Evolutionary conservation across 129 eudicot species (phyloP).

Genomic region (Lactuca saligna): DNA sequence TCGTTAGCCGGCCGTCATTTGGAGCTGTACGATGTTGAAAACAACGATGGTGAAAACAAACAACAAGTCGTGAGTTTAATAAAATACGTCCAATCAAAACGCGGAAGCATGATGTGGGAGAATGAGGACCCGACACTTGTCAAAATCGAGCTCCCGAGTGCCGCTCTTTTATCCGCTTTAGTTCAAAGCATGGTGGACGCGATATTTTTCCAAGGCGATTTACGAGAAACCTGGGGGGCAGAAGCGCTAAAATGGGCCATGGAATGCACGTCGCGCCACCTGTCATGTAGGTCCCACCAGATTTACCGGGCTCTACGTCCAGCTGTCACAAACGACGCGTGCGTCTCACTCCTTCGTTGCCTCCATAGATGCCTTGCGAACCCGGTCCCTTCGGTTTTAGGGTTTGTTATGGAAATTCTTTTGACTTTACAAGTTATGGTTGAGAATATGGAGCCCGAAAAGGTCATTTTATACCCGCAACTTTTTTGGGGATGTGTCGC

Average conservation of each 20-base stretch:
- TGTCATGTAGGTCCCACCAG: slow-evolving; percentile 96
- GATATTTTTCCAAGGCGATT: slow-evolving; percentile 93
- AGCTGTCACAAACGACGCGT: slow-evolving; percentile 88
- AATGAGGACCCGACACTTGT: slow-evolving; percentile 90
- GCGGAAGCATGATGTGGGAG: slow-evolving; percentile 99
- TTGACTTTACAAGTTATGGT: slow-evolving; percentile 98
- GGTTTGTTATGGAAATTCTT: slow-evolving; percentile 87
- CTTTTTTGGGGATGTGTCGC: slow-evolving; percentile 99
- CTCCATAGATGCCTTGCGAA: slow-evolving; percentile 87
- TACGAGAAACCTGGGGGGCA: slow-evolving; percentile 94
- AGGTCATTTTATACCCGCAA: slow-evolving; percentile 92
- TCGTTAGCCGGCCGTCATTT: slow-evolving; percentile 98
- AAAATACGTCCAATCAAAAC: slow-evolving; percentile 93
- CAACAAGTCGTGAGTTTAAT: slow-evolving; percentile 96
- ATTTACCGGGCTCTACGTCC: slow-evolving; percentile 95
- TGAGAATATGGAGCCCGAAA: slow-evolving; percentile 98
- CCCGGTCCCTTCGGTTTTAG: slow-evolving; percentile 90
- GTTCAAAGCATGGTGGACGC: slow-evolving; percentile 99
- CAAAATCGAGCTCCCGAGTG: slow-evolving; percentile 93
- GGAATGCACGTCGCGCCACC: slow-evolving; percentile 99
- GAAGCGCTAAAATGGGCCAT: slow-evolving; percentile 99
- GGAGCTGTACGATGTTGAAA: slow-evolving; percentile 94
- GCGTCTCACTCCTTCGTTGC: slow-evolving; percentile 92
- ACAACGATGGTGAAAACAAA: slow-evolving; percentile 92
- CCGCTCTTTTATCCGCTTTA: slow-evolving; percentile 95